These are phyloP conservation scores for Medicago lupulina DNA, from an alignment of 306 rosid genomes.

Conservation along the genomic window DNA sequence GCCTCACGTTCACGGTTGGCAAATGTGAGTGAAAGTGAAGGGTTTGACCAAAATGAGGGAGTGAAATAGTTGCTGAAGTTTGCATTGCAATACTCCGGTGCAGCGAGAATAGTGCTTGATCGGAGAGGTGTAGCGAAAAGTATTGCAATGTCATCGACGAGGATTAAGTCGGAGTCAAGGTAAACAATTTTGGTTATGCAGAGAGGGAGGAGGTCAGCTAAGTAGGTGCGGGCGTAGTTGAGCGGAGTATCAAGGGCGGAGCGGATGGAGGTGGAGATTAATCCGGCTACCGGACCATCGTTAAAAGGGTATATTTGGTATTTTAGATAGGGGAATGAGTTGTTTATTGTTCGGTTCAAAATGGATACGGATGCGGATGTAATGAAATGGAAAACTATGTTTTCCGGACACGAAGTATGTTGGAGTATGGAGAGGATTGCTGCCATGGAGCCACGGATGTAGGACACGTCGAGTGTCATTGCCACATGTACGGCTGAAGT, in stretches of 20 bases:
- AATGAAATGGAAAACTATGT: conserved; percentile 75
- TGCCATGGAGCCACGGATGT: conserved; percentile 96
- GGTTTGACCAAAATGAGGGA: conserved; percentile 83
- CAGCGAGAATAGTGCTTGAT: conserved; percentile 66
- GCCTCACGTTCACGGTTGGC: conserved; percentile 63
- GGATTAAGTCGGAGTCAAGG: conserved; percentile 86
- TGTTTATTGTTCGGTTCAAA: conserved; percentile 45
- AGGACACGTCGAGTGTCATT: conserved; percentile 83
- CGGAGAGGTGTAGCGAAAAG: conserved; percentile 68
- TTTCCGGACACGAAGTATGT: conserved; percentile 90
- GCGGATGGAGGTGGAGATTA: conserved; percentile 86
- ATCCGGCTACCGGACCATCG: conserved; percentile 68
- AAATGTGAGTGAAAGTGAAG: conserved; percentile 64
- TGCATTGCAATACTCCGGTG: conserved; percentile 91
- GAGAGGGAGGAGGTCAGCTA: conserved; percentile 60
- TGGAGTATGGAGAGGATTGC: conserved; percentile 86
- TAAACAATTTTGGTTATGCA: conserved; percentile 67
- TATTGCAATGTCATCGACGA: conserved; percentile 86
- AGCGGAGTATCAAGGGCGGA: conserved; percentile 82
- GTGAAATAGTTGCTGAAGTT: conserved; percentile 83
- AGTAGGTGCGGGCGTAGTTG: conserved; percentile 87
- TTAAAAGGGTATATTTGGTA: conserved; percentile 75
- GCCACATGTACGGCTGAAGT: conserved; percentile 67
- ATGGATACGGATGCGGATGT: conserved; percentile 45
- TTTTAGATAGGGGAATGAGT: conserved; percentile 73